Base-by-base conservation (phyloP, 1,284 basidiomycete genomes). In the Stygiomarasmius scandens region DNA sequence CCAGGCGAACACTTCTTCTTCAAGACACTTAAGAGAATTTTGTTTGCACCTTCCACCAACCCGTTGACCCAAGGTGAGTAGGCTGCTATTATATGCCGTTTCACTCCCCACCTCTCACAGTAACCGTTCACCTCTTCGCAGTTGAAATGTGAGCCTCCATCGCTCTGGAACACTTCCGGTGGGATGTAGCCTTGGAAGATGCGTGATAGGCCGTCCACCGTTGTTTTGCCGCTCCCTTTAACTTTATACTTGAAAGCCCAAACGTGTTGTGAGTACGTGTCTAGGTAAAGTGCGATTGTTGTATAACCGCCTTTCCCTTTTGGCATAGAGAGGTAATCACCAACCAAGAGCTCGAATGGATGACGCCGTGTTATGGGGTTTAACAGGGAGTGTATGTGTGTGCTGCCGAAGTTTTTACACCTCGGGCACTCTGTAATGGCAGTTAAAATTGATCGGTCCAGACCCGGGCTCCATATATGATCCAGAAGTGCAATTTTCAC, bases 1-100 rank as follows among this genome's bases (percentile, higher is more conserved):
- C 62, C 62, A 0, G 68, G 72, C 5, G 69, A 69, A 43, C 74
- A 76, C 0, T 75, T 52, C 0, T 66, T 45, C 14, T 66, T 62
- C 0, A 77, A 58, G 0, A 63, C 38, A 4, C 66, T 58, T 0
- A 77, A 54, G 1, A 80, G 54, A 1, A 69, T 52, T 4, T 63
- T 61, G 48, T 77, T 78, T 0, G 66, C 57, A 2, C 68, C 69
- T 52, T 77, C 71, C 0, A 75, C 63, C 0, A 77, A 66, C 0
- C 76, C 71, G 25, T 75, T 77, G 10, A 75, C 58, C 71, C 73
- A 77, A 1, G 76, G 73, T 6, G 77, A 68, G 54, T 79, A 78
- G 5, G 73, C 69, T 0, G 74, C 58, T 0, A 68, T 59, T 0
- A 70, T 55, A 0, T 71, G 62, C 6, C 61, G 56, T 2, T 63